Evolutionary conservation across 768 basidiomycete species (phyloP).

Genomic region (Mycena epipterygia): DNA sequence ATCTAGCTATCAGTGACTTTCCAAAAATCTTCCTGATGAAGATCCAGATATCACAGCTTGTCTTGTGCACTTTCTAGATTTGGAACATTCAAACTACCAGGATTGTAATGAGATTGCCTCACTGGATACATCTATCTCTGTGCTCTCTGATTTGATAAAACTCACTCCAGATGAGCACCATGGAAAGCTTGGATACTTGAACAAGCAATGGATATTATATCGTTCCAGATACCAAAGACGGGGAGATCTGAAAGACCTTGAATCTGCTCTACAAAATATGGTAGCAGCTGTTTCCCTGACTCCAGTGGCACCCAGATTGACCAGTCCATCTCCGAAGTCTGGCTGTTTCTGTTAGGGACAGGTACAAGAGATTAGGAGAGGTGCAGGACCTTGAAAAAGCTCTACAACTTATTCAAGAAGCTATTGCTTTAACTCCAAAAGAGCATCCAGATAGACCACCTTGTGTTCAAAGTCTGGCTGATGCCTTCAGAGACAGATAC

Average conservation of each 20-base stretch:
- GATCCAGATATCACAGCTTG: not conserved
- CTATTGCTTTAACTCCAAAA: not conserved
- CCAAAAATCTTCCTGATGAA: too few species aligned
- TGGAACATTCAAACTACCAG: constrained; percentile 3
- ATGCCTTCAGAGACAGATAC: not conserved
- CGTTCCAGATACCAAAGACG: not conserved
- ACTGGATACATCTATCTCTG: too few species aligned
- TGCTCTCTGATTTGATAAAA: too few species aligned
- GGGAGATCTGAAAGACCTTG: not conserved
- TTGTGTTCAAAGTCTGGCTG: not conserved
- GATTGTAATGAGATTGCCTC: too few species aligned
- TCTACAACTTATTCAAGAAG: too few species aligned
- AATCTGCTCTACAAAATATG: not conserved
- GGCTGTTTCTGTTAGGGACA: too few species aligned
- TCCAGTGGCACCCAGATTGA: not conserved
- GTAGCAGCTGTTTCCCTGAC: not conserved
- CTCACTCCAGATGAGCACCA: too few species aligned
- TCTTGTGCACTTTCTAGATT: not conserved
- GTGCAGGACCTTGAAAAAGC: too few species aligned
- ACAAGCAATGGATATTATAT: too few species aligned
- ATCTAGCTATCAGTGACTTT: too few species aligned
- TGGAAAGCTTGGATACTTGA: too few species aligned
- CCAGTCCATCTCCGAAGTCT: not conserved
- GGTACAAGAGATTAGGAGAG: too few species aligned
- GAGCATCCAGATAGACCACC: not conserved